Conservation (phyloP, 2,329 filamentous ascomycete species). For the Lachnellula occidentalis region DNA sequence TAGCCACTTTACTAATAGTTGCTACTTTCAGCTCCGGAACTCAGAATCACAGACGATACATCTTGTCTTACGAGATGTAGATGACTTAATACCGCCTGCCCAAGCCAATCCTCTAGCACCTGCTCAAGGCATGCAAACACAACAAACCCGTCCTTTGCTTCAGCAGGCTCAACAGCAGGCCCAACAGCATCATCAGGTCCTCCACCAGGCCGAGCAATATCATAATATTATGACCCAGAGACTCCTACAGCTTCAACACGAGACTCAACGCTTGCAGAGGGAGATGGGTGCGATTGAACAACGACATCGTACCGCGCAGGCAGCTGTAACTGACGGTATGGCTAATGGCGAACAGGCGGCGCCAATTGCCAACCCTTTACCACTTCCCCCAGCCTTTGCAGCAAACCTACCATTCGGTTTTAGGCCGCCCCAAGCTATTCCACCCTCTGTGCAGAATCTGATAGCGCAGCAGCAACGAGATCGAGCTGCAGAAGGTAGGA, state of each 20-base stretch:
- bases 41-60: constrained; percentile 48
- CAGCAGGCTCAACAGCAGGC: constrained; percentile 21
- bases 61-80: constrained; percentile 43
- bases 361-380: not conserved
- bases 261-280: constrained; percentile 39
- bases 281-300: constrained; percentile 26
- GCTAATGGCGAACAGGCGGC: constrained; percentile 9
- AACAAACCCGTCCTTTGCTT: constrained; percentile 23
- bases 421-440: constrained; percentile 12
- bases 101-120: constrained; percentile 19
- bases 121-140: constrained; percentile 15
- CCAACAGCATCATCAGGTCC: constrained; percentile 19
- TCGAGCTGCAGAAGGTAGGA: constrained; percentile 21
- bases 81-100: constrained; percentile 13
- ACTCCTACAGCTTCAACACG: constrained; percentile 43
- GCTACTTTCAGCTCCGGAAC: constrained; percentile 35
- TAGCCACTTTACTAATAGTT: constrained; percentile 5
- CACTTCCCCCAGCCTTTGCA: constrained; percentile 12
- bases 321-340: constrained; percentile 1
- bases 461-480: constrained; percentile 26
- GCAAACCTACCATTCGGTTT: constrained; percentile 8
- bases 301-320: constrained; percentile 11
- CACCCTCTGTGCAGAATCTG: constrained; percentile 18
- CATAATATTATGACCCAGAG: constrained; percentile 34
- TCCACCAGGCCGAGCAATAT: constrained; percentile 17